Conservation (phyloP, 768 basidiomycete genomes). For the Boletus sp. region DNA sequence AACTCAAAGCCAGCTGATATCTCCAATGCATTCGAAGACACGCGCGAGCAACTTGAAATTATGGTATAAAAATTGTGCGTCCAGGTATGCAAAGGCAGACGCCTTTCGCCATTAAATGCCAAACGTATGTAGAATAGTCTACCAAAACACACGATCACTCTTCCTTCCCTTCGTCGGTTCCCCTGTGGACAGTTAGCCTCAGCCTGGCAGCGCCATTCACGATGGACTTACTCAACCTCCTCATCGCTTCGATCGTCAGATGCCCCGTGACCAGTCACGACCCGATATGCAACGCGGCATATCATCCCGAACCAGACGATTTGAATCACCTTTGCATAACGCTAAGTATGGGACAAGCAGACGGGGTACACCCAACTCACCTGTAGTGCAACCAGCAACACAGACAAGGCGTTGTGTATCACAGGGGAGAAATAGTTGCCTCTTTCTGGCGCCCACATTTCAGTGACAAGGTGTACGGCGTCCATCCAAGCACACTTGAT, state of each 20-base stretch:
- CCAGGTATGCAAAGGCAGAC: slow-evolving; percentile 25
- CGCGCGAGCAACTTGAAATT: slow-evolving; percentile 14
- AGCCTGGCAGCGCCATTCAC: neutral
- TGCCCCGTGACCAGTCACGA: slow-evolving; percentile 69
- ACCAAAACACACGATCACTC: slow-evolving; percentile 22
- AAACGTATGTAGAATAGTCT: slow-evolving; percentile 22
- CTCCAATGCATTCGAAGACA: neutral
- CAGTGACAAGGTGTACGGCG: slow-evolving; percentile 40
- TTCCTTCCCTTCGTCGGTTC: slow-evolving; percentile 20
- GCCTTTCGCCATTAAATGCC: slow-evolving; percentile 24
- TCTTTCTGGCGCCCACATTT: slow-evolving; percentile 57
- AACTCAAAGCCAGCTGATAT: neutral
- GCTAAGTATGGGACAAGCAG: slow-evolving; percentile 4
- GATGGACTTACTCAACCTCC: slow-evolving; percentile 48
- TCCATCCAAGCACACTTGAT: slow-evolving; percentile 62
- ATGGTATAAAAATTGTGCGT: slow-evolving; percentile 28
- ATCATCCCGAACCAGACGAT: slow-evolving; percentile 87
- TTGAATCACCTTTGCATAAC: slow-evolving; percentile 56
- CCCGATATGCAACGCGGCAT: slow-evolving; percentile 75
- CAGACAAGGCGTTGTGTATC: slow-evolving; percentile 46
- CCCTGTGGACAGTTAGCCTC: slow-evolving; percentile 18
- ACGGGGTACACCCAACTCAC: slow-evolving; percentile 32
- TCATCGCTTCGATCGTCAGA: slow-evolving; percentile 87
- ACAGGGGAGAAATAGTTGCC: slow-evolving; percentile 54
- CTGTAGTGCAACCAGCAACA: slow-evolving; percentile 58